These are phyloP conservation scores for Santalum album DNA, from an alignment of 164 flowering plant species.

Conservation along the genomic window DNA sequence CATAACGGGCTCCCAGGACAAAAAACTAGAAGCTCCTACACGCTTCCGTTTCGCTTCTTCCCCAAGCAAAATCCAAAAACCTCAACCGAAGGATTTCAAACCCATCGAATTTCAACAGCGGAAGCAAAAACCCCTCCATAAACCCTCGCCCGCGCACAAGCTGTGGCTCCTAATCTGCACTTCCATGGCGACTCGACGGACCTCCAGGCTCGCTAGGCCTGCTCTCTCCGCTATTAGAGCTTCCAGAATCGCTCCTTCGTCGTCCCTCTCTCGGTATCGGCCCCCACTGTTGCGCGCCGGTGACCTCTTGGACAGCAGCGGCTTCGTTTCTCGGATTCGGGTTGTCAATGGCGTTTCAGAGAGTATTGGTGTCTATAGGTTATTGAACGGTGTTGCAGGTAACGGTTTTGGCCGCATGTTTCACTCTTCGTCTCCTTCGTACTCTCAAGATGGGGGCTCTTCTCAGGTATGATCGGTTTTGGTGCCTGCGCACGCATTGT, in stretches of 20 bases:
- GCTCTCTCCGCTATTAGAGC: neutral
- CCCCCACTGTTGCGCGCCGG: neutral
- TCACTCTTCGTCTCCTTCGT: neutral
- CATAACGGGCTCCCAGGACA: too few species aligned
- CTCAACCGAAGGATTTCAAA: too few species aligned
- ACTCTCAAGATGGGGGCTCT: neutral
- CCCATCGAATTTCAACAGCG: too few species aligned
- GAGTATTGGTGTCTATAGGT: neutral
- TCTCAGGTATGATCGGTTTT: too few species aligned
- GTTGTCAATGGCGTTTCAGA: neutral
- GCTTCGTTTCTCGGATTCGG: neutral
- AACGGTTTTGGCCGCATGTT: neutral
- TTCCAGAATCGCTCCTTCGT: neutral
- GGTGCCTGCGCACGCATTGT: too few species aligned
- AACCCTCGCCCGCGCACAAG: neutral
- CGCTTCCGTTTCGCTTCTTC: too few species aligned
- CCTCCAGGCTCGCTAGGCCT: neutral
- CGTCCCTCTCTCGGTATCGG: neutral
- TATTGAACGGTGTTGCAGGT: neutral
- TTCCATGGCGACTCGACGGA: slow-evolving; percentile 1
- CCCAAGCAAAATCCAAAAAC: too few species aligned
- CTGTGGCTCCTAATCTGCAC: neutral
- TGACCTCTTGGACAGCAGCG: neutral
- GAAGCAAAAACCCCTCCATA: too few species aligned
- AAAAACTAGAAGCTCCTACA: too few species aligned